These are phyloP conservation scores for Talaromyces sp. DNA, from an alignment of 2,329 filamentous ascomycete species.

Conservation along the genomic window DNA sequence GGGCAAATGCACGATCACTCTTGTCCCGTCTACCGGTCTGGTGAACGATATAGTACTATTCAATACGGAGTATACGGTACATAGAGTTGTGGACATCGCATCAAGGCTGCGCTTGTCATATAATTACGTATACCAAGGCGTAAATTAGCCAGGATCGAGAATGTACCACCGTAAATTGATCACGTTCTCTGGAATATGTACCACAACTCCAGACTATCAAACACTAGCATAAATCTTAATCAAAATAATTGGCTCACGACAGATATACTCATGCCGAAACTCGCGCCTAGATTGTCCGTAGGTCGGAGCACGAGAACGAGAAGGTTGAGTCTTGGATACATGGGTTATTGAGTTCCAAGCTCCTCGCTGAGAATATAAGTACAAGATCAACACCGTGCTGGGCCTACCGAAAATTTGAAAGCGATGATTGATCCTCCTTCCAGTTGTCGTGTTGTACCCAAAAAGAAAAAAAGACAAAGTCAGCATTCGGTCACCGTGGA, in stretches of 20 bases:
- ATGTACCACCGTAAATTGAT: background rate
- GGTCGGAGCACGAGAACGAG: constrained; percentile 7
- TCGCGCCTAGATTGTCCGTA: constrained; percentile 8
- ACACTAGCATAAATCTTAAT: constrained; percentile 6
- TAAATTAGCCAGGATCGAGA: background rate
- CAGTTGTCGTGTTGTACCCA: background rate
- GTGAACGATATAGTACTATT: background rate
- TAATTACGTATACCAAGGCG: background rate
- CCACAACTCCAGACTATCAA: constrained; percentile 5
- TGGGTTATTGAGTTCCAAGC: background rate
- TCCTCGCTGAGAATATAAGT: background rate
- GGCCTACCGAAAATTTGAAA: background rate
- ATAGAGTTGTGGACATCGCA: background rate
- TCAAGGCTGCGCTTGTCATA: background rate
- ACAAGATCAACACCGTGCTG: background rate
- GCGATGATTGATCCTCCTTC: background rate
- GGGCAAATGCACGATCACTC: background rate
- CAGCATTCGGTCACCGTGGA: background rate
- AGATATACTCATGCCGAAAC: background rate
- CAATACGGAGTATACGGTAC: background rate
- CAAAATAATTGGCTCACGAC: background rate
- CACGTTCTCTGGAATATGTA: background rate
- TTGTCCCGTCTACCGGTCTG: background rate
- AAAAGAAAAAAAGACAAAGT: background rate
- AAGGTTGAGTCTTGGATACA: background rate